Base-by-base conservation (phyloP, 2,329 filamentous ascomycete genomes). In the Pseudogymnoascus verrucosus region DNA sequence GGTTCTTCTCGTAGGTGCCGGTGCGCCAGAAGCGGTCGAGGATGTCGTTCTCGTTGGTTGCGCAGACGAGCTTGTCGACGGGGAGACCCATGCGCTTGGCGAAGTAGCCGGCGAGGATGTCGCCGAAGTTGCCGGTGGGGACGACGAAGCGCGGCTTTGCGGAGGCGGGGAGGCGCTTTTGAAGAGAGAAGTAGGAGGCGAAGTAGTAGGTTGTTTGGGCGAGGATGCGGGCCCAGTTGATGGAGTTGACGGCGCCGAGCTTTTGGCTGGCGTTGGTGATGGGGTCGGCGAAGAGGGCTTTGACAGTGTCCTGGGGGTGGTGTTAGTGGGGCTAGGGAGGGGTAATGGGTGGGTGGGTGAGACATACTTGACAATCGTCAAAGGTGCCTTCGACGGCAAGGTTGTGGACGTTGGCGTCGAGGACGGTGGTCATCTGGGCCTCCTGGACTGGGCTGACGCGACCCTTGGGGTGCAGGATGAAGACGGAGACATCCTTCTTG, bases 181-280 rank as follows among this genome's bases (percentile, higher is more conserved):
- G 82, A 36, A 99, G 86, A 12, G 87, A 80, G 78, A 97, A 96
- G 82, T 98, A 98, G 11, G 95, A 87, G 76, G 95, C 83, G 80
- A 97, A 96, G 82, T 96, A 99, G 83, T 96, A 98, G 65, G 91
- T 91, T 68, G 96, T 97, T 79, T 99, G 95, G 11, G 95, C 93
- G 39, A 99, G 84, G 69, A 99, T 98, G 70, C 95, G 84, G 1
- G 93, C 90, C 84, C 89, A 97, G 79, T 98, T 98, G 79, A 98
- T 98, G 54, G 90, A 95, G 80, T 98, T 98, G 69, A 98, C 91
- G 47, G 95, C 93, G 42, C 90, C 93, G 47, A 98, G 88, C 69
- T 91, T 91, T 72, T 93, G 85, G 1, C 84, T 86, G 69, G 83
- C 79, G 80, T 98, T 98, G 74, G 90, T 89, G 63, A 92, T 87